Conservation (phyloP, 179 eudicot genomes). For the Actinidia chinensis region DNA sequence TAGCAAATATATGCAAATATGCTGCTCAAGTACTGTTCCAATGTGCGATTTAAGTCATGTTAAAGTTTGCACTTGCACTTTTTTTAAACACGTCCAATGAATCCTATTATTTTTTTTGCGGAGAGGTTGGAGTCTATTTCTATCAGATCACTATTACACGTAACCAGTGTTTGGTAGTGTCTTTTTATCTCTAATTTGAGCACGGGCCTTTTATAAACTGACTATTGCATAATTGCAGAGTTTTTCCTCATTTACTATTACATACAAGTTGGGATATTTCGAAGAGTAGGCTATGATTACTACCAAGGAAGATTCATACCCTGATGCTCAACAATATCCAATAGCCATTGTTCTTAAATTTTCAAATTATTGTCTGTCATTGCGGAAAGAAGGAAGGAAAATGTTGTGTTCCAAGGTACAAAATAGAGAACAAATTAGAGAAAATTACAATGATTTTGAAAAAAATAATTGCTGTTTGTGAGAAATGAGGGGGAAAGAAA, state of each 20-base stretch:
- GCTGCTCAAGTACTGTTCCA: background rate
- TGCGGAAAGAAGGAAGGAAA: conserved; percentile 67
- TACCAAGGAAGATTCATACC: conserved; percentile 57
- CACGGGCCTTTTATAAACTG: conserved; percentile 26
- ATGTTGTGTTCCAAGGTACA: no score
- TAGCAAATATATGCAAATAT: background rate
- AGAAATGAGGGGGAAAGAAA: no score
- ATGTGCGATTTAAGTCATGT: background rate
- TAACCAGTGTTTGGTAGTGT: conserved; percentile 25
- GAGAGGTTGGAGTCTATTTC: conserved; percentile 66
- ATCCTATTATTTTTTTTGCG: conserved; percentile 31
- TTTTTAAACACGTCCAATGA: conserved; percentile 2
- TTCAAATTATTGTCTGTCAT: conserved; percentile 60
- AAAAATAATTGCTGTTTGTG: no score
- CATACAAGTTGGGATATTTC: conserved; percentile 85
- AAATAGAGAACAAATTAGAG: no score
- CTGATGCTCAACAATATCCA: conserved; percentile 58
- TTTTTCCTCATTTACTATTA: conserved; percentile 62
- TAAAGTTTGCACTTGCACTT: background rate
- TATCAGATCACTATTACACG: conserved; percentile 62
- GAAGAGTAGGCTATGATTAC: conserved; percentile 63
- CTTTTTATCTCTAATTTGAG: conserved; percentile 17
- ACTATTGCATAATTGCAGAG: conserved; percentile 42
- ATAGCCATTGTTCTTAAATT: conserved; percentile 63
- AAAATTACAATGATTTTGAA: no score